Base-by-base conservation (phyloP, 345 rosid species). In the Laguncularia racemosa region DNA sequence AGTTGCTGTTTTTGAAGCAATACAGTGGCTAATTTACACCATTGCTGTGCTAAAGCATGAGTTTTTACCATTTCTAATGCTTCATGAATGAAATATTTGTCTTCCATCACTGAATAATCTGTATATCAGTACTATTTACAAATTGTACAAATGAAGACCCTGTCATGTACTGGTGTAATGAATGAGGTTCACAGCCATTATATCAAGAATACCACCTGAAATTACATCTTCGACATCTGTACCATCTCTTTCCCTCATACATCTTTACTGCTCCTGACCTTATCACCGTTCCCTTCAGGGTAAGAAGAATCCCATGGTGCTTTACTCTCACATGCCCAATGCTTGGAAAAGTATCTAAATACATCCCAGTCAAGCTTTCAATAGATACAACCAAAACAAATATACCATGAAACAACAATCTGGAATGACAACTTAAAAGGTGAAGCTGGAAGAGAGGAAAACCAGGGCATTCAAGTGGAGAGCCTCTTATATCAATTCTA, bases 181-280 rank as follows among this genome's bases (percentile, higher is more conserved):
- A 14, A 51, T 51, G 40, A 6, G 40, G 40, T 19, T 51, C 54
- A 20, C 28, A 19, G 5, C 15, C 21, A 13, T 50, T 23, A n/a
- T 50, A 14, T 15, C n/a, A 51, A 19, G 21, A 33, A 8, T 13
- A 77, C 15, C 51, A 89, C 97, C 67, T 72, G 59, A 76, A 82
- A 67, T 86, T 89, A 84, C 97, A 92, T 79, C 80, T 92, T 51
- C 80, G 76, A 66, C 98, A 92, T 50, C 70, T 77, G 58, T 76
- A 92, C 78, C 83, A 78, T 80, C 95, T 75, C 72, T 78, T 86
- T 52, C 96, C 98, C 69, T 92, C 98, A 44, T 81, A 89, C 98
- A 92, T 89, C 79, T 89, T 92, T 52, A 79, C 76, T 60, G 91
- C 81, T 55, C 91, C 98, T 3, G 96, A 89, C 48, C 97, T 74